Percentiles rank a stretch among this genome's conserved stretches.
These are phyloP conservation scores for Arthrinium phaeospermum DNA, from an alignment of 2,329 filamentous ascomycete genomes.

Conservation along the genomic window DNA sequence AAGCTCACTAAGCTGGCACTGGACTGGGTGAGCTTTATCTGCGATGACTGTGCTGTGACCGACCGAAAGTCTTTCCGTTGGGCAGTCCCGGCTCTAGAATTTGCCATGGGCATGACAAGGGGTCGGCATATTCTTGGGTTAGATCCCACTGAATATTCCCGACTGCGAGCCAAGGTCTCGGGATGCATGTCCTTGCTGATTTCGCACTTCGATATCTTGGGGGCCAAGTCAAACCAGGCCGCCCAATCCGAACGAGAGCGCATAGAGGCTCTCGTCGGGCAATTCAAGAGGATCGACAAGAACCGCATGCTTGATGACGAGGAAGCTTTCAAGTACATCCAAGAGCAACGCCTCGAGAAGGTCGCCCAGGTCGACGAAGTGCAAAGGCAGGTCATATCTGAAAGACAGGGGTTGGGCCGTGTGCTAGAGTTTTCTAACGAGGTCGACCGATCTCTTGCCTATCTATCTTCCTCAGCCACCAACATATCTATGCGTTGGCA, in stretches of 20 bases:
- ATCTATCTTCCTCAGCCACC: slow-evolving; percentile 89
- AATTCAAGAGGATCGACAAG: slow-evolving; percentile 79
- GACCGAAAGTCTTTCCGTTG: slow-evolving; percentile 97
- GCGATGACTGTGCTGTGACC: slow-evolving; percentile 92
- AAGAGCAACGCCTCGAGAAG: slow-evolving; percentile 75
- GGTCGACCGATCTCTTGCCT: slow-evolving; percentile 91
- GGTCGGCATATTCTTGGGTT: slow-evolving; percentile 93
- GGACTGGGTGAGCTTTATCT: slow-evolving; percentile 98
- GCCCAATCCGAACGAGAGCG: slow-evolving; percentile 93
- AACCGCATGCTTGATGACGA: slow-evolving; percentile 78
- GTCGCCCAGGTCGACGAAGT: slow-evolving; percentile 78
- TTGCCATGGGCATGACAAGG: slow-evolving; percentile 96
- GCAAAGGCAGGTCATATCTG: slow-evolving; percentile 79
- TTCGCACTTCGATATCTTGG: slow-evolving; percentile 99
- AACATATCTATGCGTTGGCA: slow-evolving; percentile 98
- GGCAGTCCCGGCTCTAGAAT: slow-evolving; percentile 94
- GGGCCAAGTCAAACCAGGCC: slow-evolving; percentile 88
- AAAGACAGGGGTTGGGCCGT: slow-evolving; percentile 84
- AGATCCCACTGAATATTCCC: slow-evolving; percentile 84
- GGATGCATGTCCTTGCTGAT: slow-evolving; percentile 98
- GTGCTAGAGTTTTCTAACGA: slow-evolving; percentile 95
- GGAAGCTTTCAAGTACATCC: slow-evolving; percentile 78
- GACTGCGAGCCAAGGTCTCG: slow-evolving; percentile 84
- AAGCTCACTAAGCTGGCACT: slow-evolving; percentile 91
- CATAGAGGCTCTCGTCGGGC: slow-evolving; percentile 78